A percentile compares a stretch with the other conserved stretches of the same genome.
These are phyloP conservation scores for Purpureocillium takamizusanense DNA, from an alignment of 2,329 filamentous ascomycete genomes.

Conservation along the genomic window DNA sequence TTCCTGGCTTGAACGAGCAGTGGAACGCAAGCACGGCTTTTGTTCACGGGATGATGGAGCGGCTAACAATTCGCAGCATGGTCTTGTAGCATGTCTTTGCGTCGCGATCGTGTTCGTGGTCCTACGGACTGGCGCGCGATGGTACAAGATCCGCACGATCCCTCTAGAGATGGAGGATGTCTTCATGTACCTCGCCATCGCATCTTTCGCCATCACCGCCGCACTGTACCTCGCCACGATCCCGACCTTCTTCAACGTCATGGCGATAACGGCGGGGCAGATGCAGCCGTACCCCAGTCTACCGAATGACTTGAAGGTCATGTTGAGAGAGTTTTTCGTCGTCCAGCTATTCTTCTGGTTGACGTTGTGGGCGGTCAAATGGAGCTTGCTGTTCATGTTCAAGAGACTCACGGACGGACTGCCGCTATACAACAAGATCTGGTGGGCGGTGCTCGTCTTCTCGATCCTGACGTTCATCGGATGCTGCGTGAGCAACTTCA, in stretches of 20 bases:
- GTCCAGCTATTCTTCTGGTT: conserved; percentile 14
- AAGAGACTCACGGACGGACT: conserved; percentile 8
- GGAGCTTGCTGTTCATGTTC: conserved; percentile 12
- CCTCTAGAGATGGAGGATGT: conserved; percentile 8
- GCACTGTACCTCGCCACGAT: conserved; percentile 10
- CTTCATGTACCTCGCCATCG: conserved; percentile 10
- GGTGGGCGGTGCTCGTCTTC: conserved; percentile 10
- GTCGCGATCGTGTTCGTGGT: conserved; percentile 7
- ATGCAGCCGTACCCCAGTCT: conserved; percentile 6
- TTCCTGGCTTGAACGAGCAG: no score
- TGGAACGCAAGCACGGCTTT: no score
- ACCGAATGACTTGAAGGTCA: conserved; percentile 4
- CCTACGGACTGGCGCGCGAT: conserved; percentile 8
- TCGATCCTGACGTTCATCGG: conserved; percentile 11
- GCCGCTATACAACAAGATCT: conserved; percentile 8
- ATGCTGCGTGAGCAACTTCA: conserved; percentile 12
- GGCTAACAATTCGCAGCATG: not conserved
- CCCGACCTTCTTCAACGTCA: conserved; percentile 8
- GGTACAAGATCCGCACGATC: conserved; percentile 8
- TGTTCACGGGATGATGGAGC: no score
- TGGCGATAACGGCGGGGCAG: conserved; percentile 2
- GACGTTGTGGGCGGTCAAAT: conserved; percentile 12
- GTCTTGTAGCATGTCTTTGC: conserved; percentile 7
- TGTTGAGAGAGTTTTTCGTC: conserved; percentile 11
- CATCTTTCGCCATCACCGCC: conserved; percentile 8